Evolutionary conservation across 495 filamentous ascomycete genomes (phyloP), one percentile per base, ranked within the genome.

Genomic region (Chaetomium cochliodes): DNA sequence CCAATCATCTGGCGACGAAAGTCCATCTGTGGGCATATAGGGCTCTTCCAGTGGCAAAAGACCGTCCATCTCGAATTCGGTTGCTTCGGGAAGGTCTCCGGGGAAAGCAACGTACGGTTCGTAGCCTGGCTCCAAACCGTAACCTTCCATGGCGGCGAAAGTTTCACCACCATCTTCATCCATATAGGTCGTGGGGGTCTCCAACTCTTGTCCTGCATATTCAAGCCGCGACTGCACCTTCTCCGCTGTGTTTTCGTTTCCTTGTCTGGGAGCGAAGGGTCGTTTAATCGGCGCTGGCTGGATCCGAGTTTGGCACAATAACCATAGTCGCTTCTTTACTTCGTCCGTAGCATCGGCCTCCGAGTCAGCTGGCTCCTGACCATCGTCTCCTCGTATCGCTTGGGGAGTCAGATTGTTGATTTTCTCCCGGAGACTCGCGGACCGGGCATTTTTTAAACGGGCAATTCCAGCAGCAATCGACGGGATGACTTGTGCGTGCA

Each of bases 291-390:
- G 65, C 2, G 65, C 67, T 6, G 55, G 58, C 8, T 53, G 65
- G 55, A 75, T 72, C 8, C 20, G 51, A 18, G 69, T 72, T 33
- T 73, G 73, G 47, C 73, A 75, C 20, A 67, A 37, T 16, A 46
- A 23, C 73, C 73, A 75, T 25, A 75, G 26, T 13, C 60, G 47
- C 28, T 62, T 64, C 28, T 41, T 46, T 12, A 69, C 30, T 44
- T 67, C 67, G 16, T 59, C 39, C 2, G n/a, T 46, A 11, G 42
- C 25, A 12, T 53, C 44, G 7, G 57, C 33, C 15, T 67, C 54
- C 5, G 16, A 5, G 12, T 60, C 47, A 11, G 9, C 22, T 5
- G 42, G 18, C 15, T 52, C 13, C 9, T 16, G 13, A 15, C 42
- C 15, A 15, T 30, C 37, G 22, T 18, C 22, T 2, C 26, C 39